phyloP scores from a whole-genome alignment of 345 rosid genomes.

The Citrus mangshanensis region DNA sequence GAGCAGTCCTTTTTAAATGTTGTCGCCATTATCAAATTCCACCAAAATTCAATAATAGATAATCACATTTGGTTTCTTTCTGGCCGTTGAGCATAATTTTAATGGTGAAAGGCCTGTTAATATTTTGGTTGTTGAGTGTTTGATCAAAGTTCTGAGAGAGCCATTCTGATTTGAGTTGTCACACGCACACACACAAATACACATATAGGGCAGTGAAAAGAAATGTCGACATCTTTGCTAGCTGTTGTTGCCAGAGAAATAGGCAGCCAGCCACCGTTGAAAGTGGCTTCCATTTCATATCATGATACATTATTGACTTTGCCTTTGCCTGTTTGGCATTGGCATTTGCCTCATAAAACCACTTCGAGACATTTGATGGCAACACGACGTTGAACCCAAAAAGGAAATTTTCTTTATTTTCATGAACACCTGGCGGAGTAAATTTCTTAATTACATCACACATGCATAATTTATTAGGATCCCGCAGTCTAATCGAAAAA shows the following conservation, averaged over 20 bases:
- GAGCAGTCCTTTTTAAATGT: neutral
- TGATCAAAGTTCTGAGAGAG: neutral
- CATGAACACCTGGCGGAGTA: neutral
- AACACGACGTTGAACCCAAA: neutral
- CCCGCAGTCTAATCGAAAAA: too few species aligned
- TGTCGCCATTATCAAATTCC: neutral
- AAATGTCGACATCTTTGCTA: slow-evolving; percentile 14
- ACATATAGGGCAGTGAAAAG: neutral
- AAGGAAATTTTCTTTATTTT: neutral
- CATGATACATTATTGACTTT: neutral
- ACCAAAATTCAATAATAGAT: neutral
- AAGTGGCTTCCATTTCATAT: slow-evolving; percentile 7
- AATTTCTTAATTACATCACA: neutral
- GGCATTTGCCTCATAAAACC: neutral
- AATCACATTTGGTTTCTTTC: neutral
- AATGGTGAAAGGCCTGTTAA: neutral
- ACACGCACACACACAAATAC: too few species aligned
- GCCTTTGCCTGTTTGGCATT: neutral
- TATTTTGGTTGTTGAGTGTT: neutral
- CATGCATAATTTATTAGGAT: too few species aligned
- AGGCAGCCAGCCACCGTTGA: slow-evolving; percentile 5
- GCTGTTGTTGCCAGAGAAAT: slow-evolving; percentile 12
- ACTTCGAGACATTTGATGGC: neutral
- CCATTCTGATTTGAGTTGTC: too few species aligned
- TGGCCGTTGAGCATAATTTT: slow-evolving; percentile 1